Base-by-base conservation (phyloP, 2,329 filamentous ascomycete genomes). In the Penicillium sp. region DNA sequence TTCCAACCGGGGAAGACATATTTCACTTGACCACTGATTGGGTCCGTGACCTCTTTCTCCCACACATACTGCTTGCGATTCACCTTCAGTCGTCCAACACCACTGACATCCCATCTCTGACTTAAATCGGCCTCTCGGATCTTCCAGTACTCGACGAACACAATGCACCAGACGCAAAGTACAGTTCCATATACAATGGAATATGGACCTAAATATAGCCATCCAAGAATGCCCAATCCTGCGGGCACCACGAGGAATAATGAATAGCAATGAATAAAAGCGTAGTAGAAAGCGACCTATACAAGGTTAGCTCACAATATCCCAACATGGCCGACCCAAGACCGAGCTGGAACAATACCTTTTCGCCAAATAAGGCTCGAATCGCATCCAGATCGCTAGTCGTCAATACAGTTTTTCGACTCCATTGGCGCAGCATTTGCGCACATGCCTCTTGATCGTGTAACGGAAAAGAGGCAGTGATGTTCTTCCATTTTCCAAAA, bases 121-220 rank as follows among this genome's bases (percentile, higher is more conserved):
- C 89, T 88, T 8, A 97, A 81, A 70, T 97, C 93, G 1, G 87
- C 81, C 74, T 97, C 91, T 73, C 96, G 91, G 68, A 93, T 89
- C 78, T 96, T 96, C 93, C 93, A 97, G 75, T 90, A 96, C 72
- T 97, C 93, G 56, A 96, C 89, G 70, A 97, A 97, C 48, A 93
- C 79, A 3, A 94, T 87, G 57, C 89, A 89, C 91, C 93, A 96
- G n/a, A 96, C 78, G 35, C 87, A 89, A 70, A 88, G 93, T 44
- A 88, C 81, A 1, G 93, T 74, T 15, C 89, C 90, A 67, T 96
- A 97, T 49, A 92, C 75, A 57, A 87, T 84, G 1, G 93, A 96
- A 76, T 92, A 97, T 57, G 89, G 85, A 9, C 91, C 91, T 0
- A 96, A 80, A n/a, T 96, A 79, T 31, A 93, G 74, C 90, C 91